Conservation (phyloP, 2,329 filamentous ascomycete species). For the Pseudofabraea citricarpa region DNA sequence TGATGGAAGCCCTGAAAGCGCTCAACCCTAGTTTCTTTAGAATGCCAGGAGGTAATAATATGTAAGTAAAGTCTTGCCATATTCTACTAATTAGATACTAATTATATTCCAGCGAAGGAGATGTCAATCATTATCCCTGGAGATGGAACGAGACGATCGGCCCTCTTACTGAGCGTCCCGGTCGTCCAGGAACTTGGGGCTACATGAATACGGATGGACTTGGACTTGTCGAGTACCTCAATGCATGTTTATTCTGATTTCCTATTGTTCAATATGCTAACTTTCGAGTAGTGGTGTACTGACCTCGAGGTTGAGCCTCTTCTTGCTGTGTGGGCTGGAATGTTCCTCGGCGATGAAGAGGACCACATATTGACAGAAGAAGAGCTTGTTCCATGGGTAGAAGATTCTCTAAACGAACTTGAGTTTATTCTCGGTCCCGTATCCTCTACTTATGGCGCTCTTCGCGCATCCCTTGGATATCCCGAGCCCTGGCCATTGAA, state of each 20-base stretch:
- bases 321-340: conserved; percentile 43
- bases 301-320: conserved; percentile 41
- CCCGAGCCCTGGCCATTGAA: conserved; percentile 42
- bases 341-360: conserved; percentile 30
- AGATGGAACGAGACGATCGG: conserved; percentile 36
- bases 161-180: conserved; percentile 26
- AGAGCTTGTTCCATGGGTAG: conserved; percentile 38
- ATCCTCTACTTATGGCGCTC: conserved; percentile 38
- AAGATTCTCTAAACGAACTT: conserved; percentile 44
- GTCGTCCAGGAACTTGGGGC: conserved; percentile 38
- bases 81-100: conserved; percentile 7
- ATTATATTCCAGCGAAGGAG: conserved; percentile 24
- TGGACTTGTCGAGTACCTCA: conserved; percentile 44
- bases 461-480: conserved; percentile 43
- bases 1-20: conserved; percentile 46
- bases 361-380: conserved; percentile 33
- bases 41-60: conserved; percentile 60
- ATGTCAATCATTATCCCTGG: conserved; percentile 18
- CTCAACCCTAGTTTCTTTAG: conserved; percentile 55
- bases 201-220: conserved; percentile 40
- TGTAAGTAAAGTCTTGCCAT: conserved; percentile 30
- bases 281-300: conserved; percentile 32
- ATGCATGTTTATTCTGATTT: conserved; percentile 6
- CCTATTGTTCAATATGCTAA: background rate
- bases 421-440: conserved; percentile 43